Conservation (phyloP, 139 green algal species). For the Chlorella vulgaris region DNA sequence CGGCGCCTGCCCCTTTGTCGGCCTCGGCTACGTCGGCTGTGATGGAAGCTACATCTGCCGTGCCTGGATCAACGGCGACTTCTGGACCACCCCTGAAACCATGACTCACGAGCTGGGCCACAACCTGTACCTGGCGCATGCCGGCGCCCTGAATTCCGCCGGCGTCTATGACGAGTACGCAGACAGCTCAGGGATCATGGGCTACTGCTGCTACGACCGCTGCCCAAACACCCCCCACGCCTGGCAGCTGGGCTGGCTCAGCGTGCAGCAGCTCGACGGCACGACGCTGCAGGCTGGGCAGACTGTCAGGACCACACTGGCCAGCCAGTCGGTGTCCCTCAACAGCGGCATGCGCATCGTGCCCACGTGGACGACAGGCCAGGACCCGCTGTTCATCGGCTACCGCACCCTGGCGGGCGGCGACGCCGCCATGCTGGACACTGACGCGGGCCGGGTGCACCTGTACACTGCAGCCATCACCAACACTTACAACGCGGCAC, state of each 20-base stretch:
- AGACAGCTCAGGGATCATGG: not conserved
- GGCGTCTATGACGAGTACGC: not conserved
- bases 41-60: not conserved
- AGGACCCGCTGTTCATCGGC: slow-evolving; percentile 5
- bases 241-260: slow-evolving; percentile 11
- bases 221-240: not conserved
- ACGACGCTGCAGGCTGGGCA: not conserved
- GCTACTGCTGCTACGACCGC: not conserved
- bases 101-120: slow-evolving; percentile 10
- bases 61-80: not conserved
- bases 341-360: slow-evolving; percentile 3
- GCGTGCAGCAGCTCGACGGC: slow-evolving; percentile 22
- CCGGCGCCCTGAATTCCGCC: not conserved
- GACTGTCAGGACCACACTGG: not conserved
- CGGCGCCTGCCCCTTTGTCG: slow-evolving; percentile 8
- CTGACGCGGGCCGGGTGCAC: not conserved
- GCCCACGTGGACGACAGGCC: slow-evolving; percentile 3
- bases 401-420: slow-evolving; percentile 11
- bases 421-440: not conserved
- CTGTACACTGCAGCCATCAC: slow-evolving; percentile 18
- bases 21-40: slow-evolving; percentile 6
- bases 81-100: not conserved
- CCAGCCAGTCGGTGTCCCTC: not conserved
- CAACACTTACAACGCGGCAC: slow-evolving; percentile 4
- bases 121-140: slow-evolving; percentile 21